Base-by-base conservation (phyloP, 1,284 basidiomycete genomes). In the Stereum hirsutum region DNA sequence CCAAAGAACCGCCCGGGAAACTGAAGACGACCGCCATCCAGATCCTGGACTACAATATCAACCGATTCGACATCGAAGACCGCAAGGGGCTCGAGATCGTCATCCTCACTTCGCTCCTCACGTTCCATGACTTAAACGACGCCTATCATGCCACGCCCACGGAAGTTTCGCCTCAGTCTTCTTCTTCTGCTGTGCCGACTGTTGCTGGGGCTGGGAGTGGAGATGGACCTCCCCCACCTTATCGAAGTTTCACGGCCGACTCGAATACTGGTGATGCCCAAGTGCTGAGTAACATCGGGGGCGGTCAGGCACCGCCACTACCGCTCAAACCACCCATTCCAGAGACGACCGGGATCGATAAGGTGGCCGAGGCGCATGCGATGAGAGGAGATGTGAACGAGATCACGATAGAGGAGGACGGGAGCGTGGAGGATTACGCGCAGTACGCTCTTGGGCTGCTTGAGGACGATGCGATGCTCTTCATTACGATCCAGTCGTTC, bases 21-120 rank as follows among this genome's bases (percentile, higher is more conserved):
- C 64, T 81, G 37, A 81, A 76, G 53, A 78, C 81, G 1, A 64
- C 72, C 0, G 69, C 78, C 1, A 66, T 90, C n/a, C 86, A 89
- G 55, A 74, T 91, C n/a, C 66, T 91, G 14, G 86, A 91, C 58
- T 91, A 91, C 54, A 91, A 91, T 54, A 66, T 89, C 24, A 75
- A 87, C 46, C 87, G 86, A 35, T 89, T 91, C 53, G 86, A 90
- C 47, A 78, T 91, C 34, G 66, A 82, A 7, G 89, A 91, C 54
- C 72, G 82, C 27, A 89, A 89, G 56, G 85, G 88, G 0, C 70
- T 91, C 3, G 89, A 91, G 58, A 85, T 91, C 33, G 73, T 85
- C 36, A 74, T 90, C 20, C 64, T 91, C 39, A 82, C 81, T 2
- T 74, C 84, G 1, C 68, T 90, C 2, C 62, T 89, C 45, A 82